Conservation (phyloP, 2,329 filamentous ascomycete species). For the Colletotrichum phormii region DNA sequence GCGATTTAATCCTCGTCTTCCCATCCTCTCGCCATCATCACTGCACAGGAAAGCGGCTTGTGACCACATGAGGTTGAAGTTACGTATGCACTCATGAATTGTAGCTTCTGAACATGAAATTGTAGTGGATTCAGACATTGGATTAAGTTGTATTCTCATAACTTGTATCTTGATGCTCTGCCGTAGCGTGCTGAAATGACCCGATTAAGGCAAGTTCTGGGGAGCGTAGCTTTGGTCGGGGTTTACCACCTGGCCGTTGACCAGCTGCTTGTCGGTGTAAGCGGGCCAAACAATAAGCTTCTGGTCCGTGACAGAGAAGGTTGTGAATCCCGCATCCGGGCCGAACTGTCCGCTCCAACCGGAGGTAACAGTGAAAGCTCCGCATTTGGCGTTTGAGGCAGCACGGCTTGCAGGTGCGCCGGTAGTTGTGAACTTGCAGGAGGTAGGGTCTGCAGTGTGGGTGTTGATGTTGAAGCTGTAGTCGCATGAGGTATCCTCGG, state of each 20-base stretch:
- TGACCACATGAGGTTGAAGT: no score
- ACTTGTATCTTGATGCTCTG: not conserved
- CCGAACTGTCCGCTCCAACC: slow-evolving; percentile 70
- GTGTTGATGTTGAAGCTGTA: slow-evolving; percentile 58
- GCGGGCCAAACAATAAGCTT: slow-evolving; percentile 62
- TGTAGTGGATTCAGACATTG: not conserved
- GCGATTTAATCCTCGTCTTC: no score
- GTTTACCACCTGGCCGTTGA: slow-evolving; percentile 55
- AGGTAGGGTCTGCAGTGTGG: slow-evolving; percentile 42
- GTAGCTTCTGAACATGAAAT: no score
- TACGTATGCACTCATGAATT: no score
- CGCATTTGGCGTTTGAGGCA: slow-evolving; percentile 57
- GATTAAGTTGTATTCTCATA: not conserved
- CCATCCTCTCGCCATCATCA: no score
- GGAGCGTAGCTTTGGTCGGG: slow-evolving; percentile 62
- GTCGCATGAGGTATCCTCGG: slow-evolving; percentile 52
- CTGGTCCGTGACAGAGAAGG: slow-evolving; percentile 60
- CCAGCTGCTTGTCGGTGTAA: slow-evolving; percentile 65
- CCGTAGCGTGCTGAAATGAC: no score
- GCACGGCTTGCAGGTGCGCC: slow-evolving; percentile 51
- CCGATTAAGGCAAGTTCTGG: slow-evolving; percentile 30
- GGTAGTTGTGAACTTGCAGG: slow-evolving; percentile 54
- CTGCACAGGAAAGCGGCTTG: no score
- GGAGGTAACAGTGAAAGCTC: slow-evolving; percentile 61
- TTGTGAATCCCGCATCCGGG: slow-evolving; percentile 63